Conservation (phyloP, 139 green algal species). For the Closterium sp. region DNA sequence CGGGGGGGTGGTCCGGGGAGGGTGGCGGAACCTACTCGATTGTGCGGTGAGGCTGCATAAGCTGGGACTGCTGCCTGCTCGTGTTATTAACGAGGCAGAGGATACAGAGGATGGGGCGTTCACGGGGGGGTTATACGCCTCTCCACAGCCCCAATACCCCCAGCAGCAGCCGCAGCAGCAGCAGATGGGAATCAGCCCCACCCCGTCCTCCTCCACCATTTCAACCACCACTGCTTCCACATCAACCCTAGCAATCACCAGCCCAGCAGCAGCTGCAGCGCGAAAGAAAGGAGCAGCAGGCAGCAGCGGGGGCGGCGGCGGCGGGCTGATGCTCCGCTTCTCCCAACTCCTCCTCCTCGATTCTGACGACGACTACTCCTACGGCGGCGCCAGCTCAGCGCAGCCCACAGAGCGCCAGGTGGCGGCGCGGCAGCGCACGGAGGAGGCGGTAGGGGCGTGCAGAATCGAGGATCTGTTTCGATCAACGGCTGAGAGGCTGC, state of each 20-base stretch:
- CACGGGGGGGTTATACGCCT: not conserved
- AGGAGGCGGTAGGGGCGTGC: conserved; percentile 63
- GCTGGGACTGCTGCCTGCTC: conserved; percentile 68
- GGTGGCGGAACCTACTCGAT: conserved; percentile 86
- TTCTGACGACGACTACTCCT: conserved; percentile 22
- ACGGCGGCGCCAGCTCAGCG: conserved; percentile 1
- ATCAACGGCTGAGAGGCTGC: conserved; percentile 82
- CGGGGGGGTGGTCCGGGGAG: conserved; percentile 75
- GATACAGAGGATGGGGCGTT: conserved; percentile 1
- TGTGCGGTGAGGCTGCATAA: conserved; percentile 77
- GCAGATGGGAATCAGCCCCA: not conserved
- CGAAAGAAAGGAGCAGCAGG: not conserved
- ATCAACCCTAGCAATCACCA: conserved; percentile 4
- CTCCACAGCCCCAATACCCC: not conserved
- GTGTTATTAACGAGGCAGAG: not conserved
- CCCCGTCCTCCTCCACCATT: not conserved
- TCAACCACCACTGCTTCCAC: not conserved
- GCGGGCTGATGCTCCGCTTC: conserved; percentile 52
- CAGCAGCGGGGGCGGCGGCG: not conserved
- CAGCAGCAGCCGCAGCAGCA: not conserved
- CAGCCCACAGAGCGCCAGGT: conserved; percentile 49
- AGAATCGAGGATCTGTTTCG: conserved; percentile 80
- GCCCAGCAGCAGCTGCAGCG: not conserved
- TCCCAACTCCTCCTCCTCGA: conserved; percentile 51
- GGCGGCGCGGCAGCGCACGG: conserved; percentile 52